Evolutionary conservation across 805 yeast species (phyloP), one percentile per base, ranked within the genome.

Genomic region (Candida patagonica): DNA sequence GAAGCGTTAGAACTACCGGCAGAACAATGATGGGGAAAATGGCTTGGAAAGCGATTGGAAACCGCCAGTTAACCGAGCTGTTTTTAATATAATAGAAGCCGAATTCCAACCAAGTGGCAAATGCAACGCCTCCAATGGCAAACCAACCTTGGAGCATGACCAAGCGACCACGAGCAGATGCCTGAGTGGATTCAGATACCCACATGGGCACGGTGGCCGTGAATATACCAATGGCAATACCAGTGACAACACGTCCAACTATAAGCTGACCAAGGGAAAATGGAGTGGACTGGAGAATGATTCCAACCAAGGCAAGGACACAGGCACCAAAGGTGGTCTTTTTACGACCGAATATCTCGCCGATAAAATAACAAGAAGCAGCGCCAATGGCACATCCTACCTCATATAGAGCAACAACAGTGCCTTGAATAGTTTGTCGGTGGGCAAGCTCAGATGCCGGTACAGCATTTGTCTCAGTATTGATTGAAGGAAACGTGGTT

Each of bases 141-240:
- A 49, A 21, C 13, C 46, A 41, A 26, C 54, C 52, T 16, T 41
- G 41, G 15, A 47, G 32, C 42, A 42, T 54, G 26, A 64, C 58
- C 33, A 45, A 40, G 47, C 70, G 64, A 50, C 89, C 89, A 65
- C 88, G 74, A 45, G 66, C 68, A 44, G 71, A 73, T 8, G 85
- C 72, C 43, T 71, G 72, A 30, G 87, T 72, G 60, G 76, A 71
- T 60, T 83, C 94, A 1, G 89, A 71, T 57, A 80, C 88, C 76
- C 83, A 83, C 46, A 80, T 78, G 10, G 94, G 94, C 42, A 80
- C 79, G 24, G 87, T 78, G n/a, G 87, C 76, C 10, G 88, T 79
- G 55, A 75, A 74, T 56, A 80, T 59, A 46, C 92, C 92, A 46
- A 77, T 80, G 52, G 89, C 94, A 34, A 80, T 49, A 49, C 94